Evolutionary conservation across 345 rosid genomes (phyloP).

Genomic region (Erodium maritimum): DNA sequence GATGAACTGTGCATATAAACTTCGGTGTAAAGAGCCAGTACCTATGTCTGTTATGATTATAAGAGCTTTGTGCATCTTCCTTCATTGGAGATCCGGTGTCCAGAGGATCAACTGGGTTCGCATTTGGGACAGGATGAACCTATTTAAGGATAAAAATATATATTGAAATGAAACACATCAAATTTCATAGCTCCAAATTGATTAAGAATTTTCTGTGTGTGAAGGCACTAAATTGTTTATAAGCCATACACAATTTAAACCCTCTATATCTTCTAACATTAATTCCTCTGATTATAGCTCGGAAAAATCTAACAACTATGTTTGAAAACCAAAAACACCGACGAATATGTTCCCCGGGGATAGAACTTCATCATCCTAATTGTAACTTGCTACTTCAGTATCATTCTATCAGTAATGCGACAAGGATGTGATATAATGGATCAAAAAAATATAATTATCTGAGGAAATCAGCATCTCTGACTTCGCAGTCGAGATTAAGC

Average conservation of each 20-base stretch:
- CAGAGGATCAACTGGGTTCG: slow-evolving; percentile 29
- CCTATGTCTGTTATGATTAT: slow-evolving; percentile 38
- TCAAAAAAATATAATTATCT: neutral
- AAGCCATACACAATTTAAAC: neutral
- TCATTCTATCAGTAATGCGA: neutral
- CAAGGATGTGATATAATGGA: neutral
- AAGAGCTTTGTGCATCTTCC: slow-evolving; percentile 73
- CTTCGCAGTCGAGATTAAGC: neutral
- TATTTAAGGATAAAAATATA: slow-evolving; percentile 10
- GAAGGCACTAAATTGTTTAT: neutral
- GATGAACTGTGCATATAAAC: neutral
- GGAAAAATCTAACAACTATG: neutral
- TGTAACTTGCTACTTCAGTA: neutral
- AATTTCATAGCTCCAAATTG: neutral
- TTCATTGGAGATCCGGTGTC: slow-evolving; percentile 41
- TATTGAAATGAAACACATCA: neutral
- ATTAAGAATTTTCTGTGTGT: neutral
- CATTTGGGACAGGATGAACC: slow-evolving; percentile 51
- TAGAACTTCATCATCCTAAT: neutral
- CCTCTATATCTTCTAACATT: neutral
- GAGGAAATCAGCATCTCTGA: neutral
- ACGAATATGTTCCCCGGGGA: no score
- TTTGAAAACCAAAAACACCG: no score
- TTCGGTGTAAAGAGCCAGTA: slow-evolving; percentile 15
- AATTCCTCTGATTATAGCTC: neutral